Base-by-base conservation (phyloP, 2,329 filamentous ascomycete species). In the Cladosporium colombiae region DNA sequence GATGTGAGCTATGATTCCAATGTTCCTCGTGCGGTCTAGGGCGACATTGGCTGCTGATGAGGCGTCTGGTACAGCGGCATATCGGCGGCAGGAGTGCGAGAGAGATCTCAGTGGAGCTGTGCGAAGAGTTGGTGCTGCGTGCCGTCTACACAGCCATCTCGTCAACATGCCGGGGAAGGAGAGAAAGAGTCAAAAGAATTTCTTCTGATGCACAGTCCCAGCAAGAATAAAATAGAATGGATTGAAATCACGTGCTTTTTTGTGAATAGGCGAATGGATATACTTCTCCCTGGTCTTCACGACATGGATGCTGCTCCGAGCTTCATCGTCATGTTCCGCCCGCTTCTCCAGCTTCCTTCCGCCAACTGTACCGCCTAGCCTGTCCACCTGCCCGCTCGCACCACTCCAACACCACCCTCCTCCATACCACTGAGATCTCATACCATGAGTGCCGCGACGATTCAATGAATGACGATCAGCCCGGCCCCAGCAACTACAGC, bases 1-100 rank as follows among this genome's bases (percentile, higher is more conserved):
- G 70, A 99, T 97, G 78, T 99, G 95, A 67, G 95, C 95, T 78
- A 99, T 97, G 71, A 99, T 98, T 68, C 95, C 95, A 76, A 99
- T 97, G 76, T 99, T 99, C 72, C 94, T 86, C 61, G 93, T 95
- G 72, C 86, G 64, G 11, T 69, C 49, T 13, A 65, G 56, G 10
- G 63, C 63, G 27, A 44, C 49, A 37, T 66, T 64, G 13, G 65
- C 62, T 44, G 27, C 61, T 56, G 27, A 55, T 27, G 35, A 64
- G 61, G 37, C 25, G 31, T 50, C 37, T 56, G 62, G 33, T 23
- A 52, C 40, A 29, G 40, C 56, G 27, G 62, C 64, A 65, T 65
- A 65, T n/a, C 55, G 61, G 49, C 65, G 55, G 33, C 31, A 35
- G 27, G 64, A 65, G 16, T 46, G 57, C 14, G 63, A 37, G 56